phyloP scores from a whole-genome alignment of 2,329 filamentous ascomycete genomes.

The Cercospora sp. region DNA sequence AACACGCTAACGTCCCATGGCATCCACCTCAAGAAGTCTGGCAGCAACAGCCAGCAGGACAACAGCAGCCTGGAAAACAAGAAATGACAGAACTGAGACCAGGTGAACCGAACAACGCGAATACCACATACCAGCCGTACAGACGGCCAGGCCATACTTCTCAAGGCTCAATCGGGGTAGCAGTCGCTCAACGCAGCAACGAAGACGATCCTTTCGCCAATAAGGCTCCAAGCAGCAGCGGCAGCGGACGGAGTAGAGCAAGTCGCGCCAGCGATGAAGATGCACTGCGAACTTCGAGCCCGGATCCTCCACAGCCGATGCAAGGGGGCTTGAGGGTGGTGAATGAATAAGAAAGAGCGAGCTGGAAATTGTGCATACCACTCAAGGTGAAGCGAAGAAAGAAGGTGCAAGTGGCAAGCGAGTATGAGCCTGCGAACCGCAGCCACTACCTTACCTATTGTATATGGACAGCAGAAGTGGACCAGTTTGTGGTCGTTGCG shows the following conservation, averaged over 20 bases:
- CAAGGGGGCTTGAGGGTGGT: slow-evolving; percentile 1
- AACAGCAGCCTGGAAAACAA: neutral
- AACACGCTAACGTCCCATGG: neutral
- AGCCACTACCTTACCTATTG: neutral
- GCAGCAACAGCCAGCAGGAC: neutral
- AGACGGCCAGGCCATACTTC: neutral
- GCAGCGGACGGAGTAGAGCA: neutral
- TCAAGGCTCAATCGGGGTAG: neutral
- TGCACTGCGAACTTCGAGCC: neutral
- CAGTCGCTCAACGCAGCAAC: neutral
- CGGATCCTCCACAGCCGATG: slow-evolving; percentile 1
- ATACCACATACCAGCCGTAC: neutral
- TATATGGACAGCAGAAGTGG: neutral
- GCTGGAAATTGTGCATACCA: too few relatives aligned
- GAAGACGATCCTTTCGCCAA: neutral
- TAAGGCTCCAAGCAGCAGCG: neutral
- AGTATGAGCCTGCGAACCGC: neutral
- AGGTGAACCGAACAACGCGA: neutral
- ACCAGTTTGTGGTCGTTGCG: neutral
- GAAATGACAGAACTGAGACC: neutral
- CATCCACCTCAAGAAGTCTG: neutral
- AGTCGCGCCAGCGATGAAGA: slow-evolving; percentile 1
- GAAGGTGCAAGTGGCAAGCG: neutral
- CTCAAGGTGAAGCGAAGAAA: neutral
- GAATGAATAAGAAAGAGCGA: slow-evolving; percentile 1